Percentiles rank a stretch among this genome's conserved stretches.
Evolutionary conservation across 306 rosid genomes (phyloP).

Genomic region (Fragaria vesca): DNA sequence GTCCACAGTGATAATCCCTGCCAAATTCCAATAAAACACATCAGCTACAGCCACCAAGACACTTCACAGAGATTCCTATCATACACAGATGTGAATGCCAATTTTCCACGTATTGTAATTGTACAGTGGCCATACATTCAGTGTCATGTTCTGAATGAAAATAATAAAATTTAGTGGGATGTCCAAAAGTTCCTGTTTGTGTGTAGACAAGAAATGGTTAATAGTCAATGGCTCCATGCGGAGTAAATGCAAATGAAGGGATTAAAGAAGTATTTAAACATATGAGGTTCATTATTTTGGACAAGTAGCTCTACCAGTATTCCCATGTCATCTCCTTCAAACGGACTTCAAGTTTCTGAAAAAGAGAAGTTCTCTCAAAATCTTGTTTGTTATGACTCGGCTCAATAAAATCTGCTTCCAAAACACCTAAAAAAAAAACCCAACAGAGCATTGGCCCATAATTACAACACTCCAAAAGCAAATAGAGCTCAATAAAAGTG

Average conservation of each 20-base stretch:
- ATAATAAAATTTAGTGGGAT: not conserved
- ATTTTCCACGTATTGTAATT: not conserved
- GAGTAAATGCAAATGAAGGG: not conserved
- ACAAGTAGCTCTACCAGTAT: constrained; percentile 61
- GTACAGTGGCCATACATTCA: not conserved
- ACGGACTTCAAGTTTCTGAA: constrained; percentile 84
- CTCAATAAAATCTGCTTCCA: constrained; percentile 83
- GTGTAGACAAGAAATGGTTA: not conserved
- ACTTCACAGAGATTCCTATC: not conserved
- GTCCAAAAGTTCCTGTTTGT: not conserved
- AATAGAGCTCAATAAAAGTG: constrained; percentile 12
- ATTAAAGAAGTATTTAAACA: not conserved
- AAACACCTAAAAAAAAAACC: constrained; percentile 53
- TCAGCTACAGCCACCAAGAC: constrained; percentile 6
- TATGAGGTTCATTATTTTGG: not conserved
- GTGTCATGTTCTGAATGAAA: not conserved
- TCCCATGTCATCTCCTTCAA: constrained; percentile 88
- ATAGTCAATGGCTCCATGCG: not conserved
- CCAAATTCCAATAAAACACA: constrained; percentile 22
- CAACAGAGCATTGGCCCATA: constrained; percentile 24
- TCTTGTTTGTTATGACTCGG: constrained; percentile 97
- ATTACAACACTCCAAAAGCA: constrained; percentile 2
- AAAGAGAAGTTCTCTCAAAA: constrained; percentile 84
- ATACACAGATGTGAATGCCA: not conserved
- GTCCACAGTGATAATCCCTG: constrained; percentile 75